Percentiles rank a stretch among this genome's conserved stretches.
Conservation (phyloP, 495 filamentous ascomycete species). For the Lepraria neglecta region DNA sequence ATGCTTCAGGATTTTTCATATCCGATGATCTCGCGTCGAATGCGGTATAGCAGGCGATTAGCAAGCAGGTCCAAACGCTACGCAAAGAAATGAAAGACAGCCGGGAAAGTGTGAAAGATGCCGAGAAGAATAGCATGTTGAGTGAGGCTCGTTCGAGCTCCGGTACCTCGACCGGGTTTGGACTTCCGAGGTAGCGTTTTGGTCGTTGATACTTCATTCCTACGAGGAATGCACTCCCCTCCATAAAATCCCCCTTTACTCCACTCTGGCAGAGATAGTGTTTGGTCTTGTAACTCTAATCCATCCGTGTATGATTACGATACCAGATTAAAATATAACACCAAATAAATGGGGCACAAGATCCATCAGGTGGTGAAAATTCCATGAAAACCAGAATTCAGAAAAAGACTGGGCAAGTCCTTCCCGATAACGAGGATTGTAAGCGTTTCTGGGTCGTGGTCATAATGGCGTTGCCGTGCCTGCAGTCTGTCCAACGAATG, state of each 20-base stretch:
- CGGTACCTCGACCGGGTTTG: neutral
- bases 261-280: neutral
- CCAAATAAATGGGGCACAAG: neutral
- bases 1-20: neutral
- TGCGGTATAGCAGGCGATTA: constrained; percentile 15
- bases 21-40: neutral
- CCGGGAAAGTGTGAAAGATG: constrained; percentile 23
- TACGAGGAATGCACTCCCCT: neutral
- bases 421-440: no score
- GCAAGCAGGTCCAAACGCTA: constrained; percentile 15
- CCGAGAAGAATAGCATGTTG: constrained; percentile 12
- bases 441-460: no score
- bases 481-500: no score
- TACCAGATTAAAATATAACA: neutral
- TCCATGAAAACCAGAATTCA: neutral
- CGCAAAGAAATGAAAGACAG: constrained; percentile 22
- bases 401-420: no score
- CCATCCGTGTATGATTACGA: neutral
- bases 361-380: neutral
- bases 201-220: neutral
- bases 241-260: no score
- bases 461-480: no score
- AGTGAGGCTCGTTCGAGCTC: constrained; percentile 3
- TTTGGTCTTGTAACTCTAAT: neutral
- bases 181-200: neutral